Evolutionary conservation across 1,284 basidiomycete species (phyloP), one percentile per base, ranked within the genome.

Genomic region (Erythrobasidium hasegawianum): DNA sequence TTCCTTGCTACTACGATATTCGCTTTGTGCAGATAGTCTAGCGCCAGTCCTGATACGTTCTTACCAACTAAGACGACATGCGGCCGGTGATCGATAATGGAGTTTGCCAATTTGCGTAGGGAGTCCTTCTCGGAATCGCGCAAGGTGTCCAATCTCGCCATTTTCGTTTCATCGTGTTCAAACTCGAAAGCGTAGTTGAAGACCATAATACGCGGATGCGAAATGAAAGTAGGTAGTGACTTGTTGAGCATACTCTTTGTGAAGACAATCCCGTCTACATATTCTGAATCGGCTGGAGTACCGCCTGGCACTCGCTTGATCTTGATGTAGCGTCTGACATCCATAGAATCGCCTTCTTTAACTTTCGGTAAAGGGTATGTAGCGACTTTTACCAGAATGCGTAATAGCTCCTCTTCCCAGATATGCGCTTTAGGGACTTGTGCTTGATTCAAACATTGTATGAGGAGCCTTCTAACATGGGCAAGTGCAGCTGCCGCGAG

Each of bases 301-400:
- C 96, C 96, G 13, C 96, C 96, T 0, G 96, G 94, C 20, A 98
- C 89, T 78, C 96, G 95, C 81, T 99, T 98, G 78, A 98, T 94
- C 81, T 98, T 98, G 71, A 98, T 90, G 72, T 96, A 97, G 27
- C 88, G 84, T 54, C 95, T 84, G 20, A 97, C 88, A 77, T 98
- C 95, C 83, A 96, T 94, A 33, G 77, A 78, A 73, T 96, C 93
- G 59, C 90, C 89, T 2, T 76, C 77, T 13, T 78, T 77, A 1
- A 80, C 76, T 47, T 80, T 77, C 0, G 80, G 71, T 74, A 75
- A 40, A 76, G 75, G 39, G 76, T 73, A 54, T 29, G 68, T 64
- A 7, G 89, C 87, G 59, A 91, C 86, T 27, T 86, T 83, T 61
- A 90, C 81, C 2, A 89, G 85, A n/a, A 97, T 81, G 70, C 83